Conservation (phyloP, 2,329 filamentous ascomycete genomes). For the Exophiala viscosa region DNA sequence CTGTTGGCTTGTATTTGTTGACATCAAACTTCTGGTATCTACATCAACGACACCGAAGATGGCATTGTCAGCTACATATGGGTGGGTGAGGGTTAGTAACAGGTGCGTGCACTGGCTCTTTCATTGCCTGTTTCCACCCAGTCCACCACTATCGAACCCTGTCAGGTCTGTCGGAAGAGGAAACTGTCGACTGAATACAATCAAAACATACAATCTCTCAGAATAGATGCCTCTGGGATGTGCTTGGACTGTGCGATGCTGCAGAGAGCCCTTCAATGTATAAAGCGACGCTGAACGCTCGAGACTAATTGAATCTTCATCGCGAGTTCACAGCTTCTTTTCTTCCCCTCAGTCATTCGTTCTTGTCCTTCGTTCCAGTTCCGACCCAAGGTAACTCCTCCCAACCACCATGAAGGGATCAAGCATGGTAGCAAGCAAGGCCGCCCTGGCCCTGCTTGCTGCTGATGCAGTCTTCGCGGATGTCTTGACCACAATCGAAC, state of each 20-base stretch:
- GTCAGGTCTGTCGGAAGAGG: no score
- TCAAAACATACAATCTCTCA: no score
- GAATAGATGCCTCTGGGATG: no score
- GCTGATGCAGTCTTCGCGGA: neutral
- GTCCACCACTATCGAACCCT: no score
- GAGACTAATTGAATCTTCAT: neutral
- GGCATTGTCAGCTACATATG: no score
- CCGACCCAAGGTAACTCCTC: neutral
- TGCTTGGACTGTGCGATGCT: neutral
- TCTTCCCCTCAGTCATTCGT: neutral
- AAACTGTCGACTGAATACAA: no score
- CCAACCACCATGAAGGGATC: slow-evolving; percentile 1
- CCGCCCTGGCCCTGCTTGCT: neutral
- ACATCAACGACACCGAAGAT: no score
- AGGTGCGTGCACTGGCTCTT: no score
- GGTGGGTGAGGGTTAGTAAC: no score
- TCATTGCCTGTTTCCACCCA: no score
- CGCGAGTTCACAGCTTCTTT: neutral
- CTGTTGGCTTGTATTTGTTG: no score
- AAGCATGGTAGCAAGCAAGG: neutral
- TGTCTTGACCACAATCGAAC: neutral
- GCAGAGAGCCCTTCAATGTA: neutral
- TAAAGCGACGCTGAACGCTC: neutral
- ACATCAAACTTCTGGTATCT: no score
- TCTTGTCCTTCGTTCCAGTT: neutral